Base-by-base conservation (phyloP, 1,139 yeast species). In the Tardiomyces blankii region DNA sequence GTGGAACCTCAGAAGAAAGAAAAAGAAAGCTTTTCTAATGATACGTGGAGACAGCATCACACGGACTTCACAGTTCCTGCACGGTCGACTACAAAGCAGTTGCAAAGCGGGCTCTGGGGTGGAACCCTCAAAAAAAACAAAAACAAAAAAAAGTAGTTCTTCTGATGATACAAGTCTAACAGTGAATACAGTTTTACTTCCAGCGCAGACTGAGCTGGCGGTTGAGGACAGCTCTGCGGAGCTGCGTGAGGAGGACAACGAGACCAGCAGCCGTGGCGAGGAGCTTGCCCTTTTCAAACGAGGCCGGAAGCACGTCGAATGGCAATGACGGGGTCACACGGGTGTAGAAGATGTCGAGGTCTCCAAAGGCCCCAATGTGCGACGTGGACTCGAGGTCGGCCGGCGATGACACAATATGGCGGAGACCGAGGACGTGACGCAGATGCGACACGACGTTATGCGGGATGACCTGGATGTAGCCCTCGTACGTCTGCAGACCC, bases 381-480 rank as follows among this genome's bases (percentile, higher is more conserved):
- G 82, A 70, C 0, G 97, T 87, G 1, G 95, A 84, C 63, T 91
- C 98, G 48, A 87, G 68, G 42, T 77, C 73, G 0, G 96, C 82
- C 1, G 91, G 78, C 32, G 72, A 66, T 1, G 85, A 70, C 23
- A 79, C 62, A 2, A 67, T 52, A 5, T 45, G 32, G 18, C 45
- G 41, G 14, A 61, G 52, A 28, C 60, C 60, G 8, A 62, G 41
- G 38, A 72, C 55, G 43, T 58, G 48, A 49, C 73, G 61, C 30
- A 62, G 51, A 56, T 78, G 73, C 39, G 74, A 58, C 45, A 74
- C 52, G 56, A 74, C 66, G 18, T 62, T 61, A 30, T 59, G 54
- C 35, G 72, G 75, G 51, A 78, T 78, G 30, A 75, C 61, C 2
- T 67, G 68, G 6, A 88, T 64, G 1, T 79, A 64, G 9, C 94